Evolutionary conservation across 2,329 filamentous ascomycete species (phyloP).

Genomic region (Fusarium kyushuense): DNA sequence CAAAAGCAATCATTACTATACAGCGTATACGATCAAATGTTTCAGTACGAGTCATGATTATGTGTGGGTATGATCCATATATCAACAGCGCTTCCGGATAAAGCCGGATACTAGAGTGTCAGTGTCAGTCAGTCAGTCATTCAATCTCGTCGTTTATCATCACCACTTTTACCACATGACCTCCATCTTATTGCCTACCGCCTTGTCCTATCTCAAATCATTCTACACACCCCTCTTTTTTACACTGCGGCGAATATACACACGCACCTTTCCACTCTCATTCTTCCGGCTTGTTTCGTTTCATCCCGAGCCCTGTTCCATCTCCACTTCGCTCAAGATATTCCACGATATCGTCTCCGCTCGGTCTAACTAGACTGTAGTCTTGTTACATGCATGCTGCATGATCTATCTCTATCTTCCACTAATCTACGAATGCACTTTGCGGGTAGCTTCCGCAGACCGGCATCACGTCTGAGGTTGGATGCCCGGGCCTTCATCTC

Average conservation of each 20-base stretch:
- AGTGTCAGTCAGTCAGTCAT: not conserved
- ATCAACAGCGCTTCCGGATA: conserved; percentile 24
- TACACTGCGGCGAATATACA: conserved; percentile 4
- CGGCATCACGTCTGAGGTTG: conserved; percentile 9
- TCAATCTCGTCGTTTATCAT: conserved; percentile 26
- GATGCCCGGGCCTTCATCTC: conserved; percentile 1
- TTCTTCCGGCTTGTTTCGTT: conserved; percentile 37
- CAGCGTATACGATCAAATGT: conserved; percentile 9
- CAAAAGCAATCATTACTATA: conserved; percentile 3
- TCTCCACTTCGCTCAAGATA: conserved; percentile 35
- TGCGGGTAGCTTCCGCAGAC: conserved; percentile 30
- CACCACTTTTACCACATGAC: conserved; percentile 45
- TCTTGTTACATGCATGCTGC: not conserved
- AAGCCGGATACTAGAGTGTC: conserved; percentile 31
- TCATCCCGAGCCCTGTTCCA: conserved; percentile 34
- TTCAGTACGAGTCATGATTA: conserved; percentile 1
- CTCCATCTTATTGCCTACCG: conserved; percentile 12
- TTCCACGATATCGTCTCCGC: conserved; percentile 36
- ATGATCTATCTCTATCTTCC: not conserved
- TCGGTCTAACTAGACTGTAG: conserved; percentile 13
- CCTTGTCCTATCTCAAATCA: conserved; percentile 28
- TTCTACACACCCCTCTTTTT: conserved; percentile 20
- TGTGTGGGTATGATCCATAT: conserved; percentile 9
- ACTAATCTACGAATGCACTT: not conserved
- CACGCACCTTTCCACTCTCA: conserved; percentile 13